These are phyloP conservation scores for Escovopsis sp. DNA, from an alignment of 2,329 filamentous ascomycete species.

Conservation along the genomic window DNA sequence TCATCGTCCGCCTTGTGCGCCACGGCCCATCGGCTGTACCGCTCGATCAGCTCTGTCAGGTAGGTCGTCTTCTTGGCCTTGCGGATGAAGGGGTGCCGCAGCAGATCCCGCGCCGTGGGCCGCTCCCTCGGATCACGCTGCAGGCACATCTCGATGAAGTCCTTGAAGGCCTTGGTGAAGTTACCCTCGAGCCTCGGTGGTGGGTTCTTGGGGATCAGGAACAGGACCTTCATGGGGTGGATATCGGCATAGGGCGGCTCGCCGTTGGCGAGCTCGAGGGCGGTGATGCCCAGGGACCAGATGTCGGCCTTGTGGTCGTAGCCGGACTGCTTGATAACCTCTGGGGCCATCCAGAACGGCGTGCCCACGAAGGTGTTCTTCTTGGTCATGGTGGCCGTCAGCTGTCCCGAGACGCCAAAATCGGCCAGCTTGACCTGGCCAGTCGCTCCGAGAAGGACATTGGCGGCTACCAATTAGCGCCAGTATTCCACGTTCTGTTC, in stretches of 20 bases:
- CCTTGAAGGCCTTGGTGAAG: constrained; percentile 71
- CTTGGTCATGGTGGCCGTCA: constrained; percentile 97
- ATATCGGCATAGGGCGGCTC: constrained; percentile 94
- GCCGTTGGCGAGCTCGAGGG: constrained; percentile 78
- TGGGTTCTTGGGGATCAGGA: constrained; percentile 88
- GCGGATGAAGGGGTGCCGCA: constrained; percentile 82
- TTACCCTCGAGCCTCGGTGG: constrained; percentile 69
- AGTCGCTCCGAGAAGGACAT: constrained; percentile 74
- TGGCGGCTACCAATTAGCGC: constrained; percentile 50
- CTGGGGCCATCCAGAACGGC: constrained; percentile 98
- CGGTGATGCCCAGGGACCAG: constrained; percentile 92
- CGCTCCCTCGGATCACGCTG: constrained; percentile 80
- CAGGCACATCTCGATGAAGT: constrained; percentile 71
- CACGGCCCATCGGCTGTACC: constrained; percentile 74
- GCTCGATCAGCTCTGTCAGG: constrained; percentile 86
- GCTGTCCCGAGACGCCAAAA: constrained; percentile 90
- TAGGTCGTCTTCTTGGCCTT: constrained; percentile 94
- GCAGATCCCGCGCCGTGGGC: constrained; percentile 70
- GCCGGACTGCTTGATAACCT: constrained; percentile 96
- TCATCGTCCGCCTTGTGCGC: constrained; percentile 60
- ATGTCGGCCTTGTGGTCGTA: constrained; percentile 98
- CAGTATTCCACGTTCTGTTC: constrained; percentile 1
- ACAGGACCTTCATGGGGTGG: constrained; percentile 96
- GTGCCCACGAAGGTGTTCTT: constrained; percentile 98
- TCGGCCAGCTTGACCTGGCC: constrained; percentile 96